Percentiles rank a stretch among this genome's conserved stretches.
phyloP scores from a whole-genome alignment of 345 rosid genomes.

The Isatis tinctoria region DNA sequence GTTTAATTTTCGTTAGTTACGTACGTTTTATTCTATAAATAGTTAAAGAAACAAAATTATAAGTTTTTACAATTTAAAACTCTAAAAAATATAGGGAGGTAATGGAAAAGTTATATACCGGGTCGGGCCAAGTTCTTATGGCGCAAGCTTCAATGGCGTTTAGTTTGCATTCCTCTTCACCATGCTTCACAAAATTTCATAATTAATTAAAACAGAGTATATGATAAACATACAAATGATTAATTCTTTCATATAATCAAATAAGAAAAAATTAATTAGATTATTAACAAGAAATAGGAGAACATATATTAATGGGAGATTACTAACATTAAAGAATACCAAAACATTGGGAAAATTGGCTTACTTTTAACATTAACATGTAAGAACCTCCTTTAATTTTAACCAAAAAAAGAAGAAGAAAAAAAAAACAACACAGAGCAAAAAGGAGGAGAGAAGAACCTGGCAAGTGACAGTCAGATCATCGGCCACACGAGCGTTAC shows the following conservation, averaged over 20 bases:
- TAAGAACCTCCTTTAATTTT: not conserved
- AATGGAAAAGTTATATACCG: constrained; percentile 6
- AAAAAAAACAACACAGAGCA: not conserved
- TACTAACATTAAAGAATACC: not conserved
- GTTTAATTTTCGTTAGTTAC: not conserved
- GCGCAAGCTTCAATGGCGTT: constrained; percentile 64
- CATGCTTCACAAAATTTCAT: constrained; percentile 44
- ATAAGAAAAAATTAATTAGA: no score
- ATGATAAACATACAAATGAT: not conserved
- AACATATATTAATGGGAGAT: not conserved
- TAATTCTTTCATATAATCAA: not conserved
- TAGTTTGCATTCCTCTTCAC: constrained; percentile 63
- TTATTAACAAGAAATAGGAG: not conserved
- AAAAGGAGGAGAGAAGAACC: constrained; percentile 18
- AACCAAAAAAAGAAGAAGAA: not conserved
- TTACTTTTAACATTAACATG: not conserved
- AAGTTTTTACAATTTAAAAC: not conserved
- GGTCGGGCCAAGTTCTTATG: constrained; percentile 48
- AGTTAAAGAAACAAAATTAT: not conserved
- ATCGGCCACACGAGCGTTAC: constrained; percentile 38
- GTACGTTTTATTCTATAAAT: not conserved
- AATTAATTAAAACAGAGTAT: not conserved
- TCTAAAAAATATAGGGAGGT: not conserved
- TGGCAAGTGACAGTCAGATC: constrained; percentile 37
- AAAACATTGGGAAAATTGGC: not conserved